Percentiles rank a stretch among this genome's conserved stretches.
phyloP scores from a whole-genome alignment of 2,329 filamentous ascomycete species.

The Emericellopsis atlantica region DNA sequence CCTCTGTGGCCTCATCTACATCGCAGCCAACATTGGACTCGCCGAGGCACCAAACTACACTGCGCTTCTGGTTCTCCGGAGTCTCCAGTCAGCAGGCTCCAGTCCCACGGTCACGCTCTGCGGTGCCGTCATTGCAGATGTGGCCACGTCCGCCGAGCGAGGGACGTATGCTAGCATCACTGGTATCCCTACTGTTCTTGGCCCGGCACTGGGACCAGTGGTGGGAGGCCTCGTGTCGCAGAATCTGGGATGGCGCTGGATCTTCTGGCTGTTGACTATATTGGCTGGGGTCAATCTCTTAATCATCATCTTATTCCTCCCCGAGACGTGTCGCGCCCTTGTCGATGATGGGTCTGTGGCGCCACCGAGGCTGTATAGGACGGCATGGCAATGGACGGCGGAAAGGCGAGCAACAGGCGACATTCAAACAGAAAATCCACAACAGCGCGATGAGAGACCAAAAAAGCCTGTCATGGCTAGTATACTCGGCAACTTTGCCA shows the following conservation, averaged over 20 bases:
- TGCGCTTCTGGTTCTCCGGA: conserved; percentile 38
- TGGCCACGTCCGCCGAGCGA: conserved; percentile 48
- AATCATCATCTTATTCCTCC: conserved; percentile 34
- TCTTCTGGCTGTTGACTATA: conserved; percentile 52
- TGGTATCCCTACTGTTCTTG: conserved; percentile 33
- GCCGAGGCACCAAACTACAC: conserved; percentile 34
- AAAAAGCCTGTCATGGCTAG: conserved; percentile 18
- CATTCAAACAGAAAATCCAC: conserved; percentile 7
- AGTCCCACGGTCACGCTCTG: conserved; percentile 46
- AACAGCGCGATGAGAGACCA: too few relatives aligned
- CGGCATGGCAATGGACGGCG: conserved; percentile 10
- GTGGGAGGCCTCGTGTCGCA: conserved; percentile 45
- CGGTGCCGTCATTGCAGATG: conserved; percentile 48
- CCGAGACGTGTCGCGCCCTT: conserved; percentile 30
- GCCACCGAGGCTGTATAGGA: conserved; percentile 23
- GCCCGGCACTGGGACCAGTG: conserved; percentile 37
- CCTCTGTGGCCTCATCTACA: conserved; percentile 37
- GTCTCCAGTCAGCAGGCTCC: conserved; percentile 44
- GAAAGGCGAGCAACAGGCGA: conserved; percentile 1
- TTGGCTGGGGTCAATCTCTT: conserved; percentile 25
- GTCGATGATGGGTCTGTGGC: conserved; percentile 40
- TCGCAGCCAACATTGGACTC: conserved; percentile 40
- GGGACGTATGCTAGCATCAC: conserved; percentile 45
- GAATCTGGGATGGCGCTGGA: conserved; percentile 43
- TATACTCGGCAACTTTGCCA: conserved; percentile 23